These are phyloP conservation scores for Chalciporus pseudorubinellus DNA, from an alignment of 768 basidiomycete species.

Conservation along the genomic window DNA sequence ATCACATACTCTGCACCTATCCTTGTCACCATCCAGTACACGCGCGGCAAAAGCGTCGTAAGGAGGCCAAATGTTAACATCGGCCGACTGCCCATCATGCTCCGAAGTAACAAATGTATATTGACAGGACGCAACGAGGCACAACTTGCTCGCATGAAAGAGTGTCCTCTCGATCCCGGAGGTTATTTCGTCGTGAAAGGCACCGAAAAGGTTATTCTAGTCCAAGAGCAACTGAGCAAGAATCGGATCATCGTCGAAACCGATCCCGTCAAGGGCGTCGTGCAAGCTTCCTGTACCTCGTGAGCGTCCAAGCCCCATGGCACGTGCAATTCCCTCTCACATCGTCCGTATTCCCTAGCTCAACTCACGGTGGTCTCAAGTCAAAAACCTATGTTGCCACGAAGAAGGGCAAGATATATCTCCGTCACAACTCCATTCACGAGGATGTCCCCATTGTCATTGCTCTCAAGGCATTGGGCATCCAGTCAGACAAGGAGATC, in stretches of 20 bases:
- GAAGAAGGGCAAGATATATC: slow-evolving; percentile 92
- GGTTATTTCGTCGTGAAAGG: slow-evolving; percentile 99
- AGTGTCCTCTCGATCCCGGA: slow-evolving; percentile 98
- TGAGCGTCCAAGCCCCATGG: slow-evolving; percentile 39
- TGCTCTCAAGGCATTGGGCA: slow-evolving; percentile 93
- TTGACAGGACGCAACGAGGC: slow-evolving; percentile 73
- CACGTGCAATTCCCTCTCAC: slow-evolving; percentile 8
- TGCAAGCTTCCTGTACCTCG: slow-evolving; percentile 97
- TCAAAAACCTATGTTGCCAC: slow-evolving; percentile 98
- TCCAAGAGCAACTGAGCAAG: slow-evolving; percentile 98
- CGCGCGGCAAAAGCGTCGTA: slow-evolving; percentile 86
- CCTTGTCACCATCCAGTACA: slow-evolving; percentile 92
- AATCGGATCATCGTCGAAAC: slow-evolving; percentile 99
- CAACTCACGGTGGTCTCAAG: slow-evolving; percentile 81
- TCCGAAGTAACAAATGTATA: slow-evolving; percentile 92
- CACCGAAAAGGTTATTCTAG: slow-evolving; percentile 98
- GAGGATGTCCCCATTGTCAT: slow-evolving; percentile 97
- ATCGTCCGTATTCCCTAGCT: slow-evolving; percentile 42
- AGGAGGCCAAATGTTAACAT: slow-evolving; percentile 80
- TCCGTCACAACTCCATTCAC: slow-evolving; percentile 95
- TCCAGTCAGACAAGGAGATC: slow-evolving; percentile 97
- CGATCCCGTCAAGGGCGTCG: slow-evolving; percentile 83
- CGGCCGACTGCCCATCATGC: slow-evolving; percentile 93
- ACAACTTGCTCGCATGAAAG: slow-evolving; percentile 90
- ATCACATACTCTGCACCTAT: slow-evolving; percentile 93